Base-by-base conservation (phyloP, 2,329 filamentous ascomycete genomes). In the Leptosphaerulina australis region DNA sequence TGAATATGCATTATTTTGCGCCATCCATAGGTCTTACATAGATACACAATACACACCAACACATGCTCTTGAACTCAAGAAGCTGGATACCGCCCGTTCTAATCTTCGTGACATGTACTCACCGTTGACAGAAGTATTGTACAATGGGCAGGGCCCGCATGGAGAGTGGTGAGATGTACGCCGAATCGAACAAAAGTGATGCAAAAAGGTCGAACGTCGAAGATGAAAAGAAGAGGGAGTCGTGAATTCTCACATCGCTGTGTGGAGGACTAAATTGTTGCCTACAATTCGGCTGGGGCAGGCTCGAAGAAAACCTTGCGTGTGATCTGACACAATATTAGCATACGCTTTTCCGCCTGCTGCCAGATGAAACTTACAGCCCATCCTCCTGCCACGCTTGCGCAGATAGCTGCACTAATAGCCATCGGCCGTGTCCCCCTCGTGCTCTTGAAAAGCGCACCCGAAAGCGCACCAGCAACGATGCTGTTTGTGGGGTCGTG, bases 391-490 rank as follows among this genome's bases (percentile, higher is more conserved):
- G 94, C 95, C 56, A 94, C 82, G 31, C 86, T 84, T 44, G 88
- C 94, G 51, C 97, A 92, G 60, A 99, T 87, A 63, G 87, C 90
- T 57, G 91, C 90, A 26, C 92, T 96, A 67, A 97, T 94, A 79
- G 94, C 81, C 92, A 97, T 97, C 25, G 91, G 92, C 74, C 89
- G 84, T 55, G 94, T 58, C 5, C 94, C 94, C 67, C 90, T 84
- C 38, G 95, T 97, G 74, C 92, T 96, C 82, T 97, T 97, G 79
- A 99, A 99, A 11, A 99, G 73, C 82, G 93, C 92, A 50, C 94
- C 94, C 69, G 91, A 96, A 63, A 99, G 73, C 1, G 82, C 88
- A 59, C 95, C 94, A 4, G 94, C 93, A 15, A 83, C 76, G 44
- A 99, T 83, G 57, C 91, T 94, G 79, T 99, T 99, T 50, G 87